phyloP scores from a whole-genome alignment of 805 yeast genomes.

The Candida palmyrensis region DNA sequence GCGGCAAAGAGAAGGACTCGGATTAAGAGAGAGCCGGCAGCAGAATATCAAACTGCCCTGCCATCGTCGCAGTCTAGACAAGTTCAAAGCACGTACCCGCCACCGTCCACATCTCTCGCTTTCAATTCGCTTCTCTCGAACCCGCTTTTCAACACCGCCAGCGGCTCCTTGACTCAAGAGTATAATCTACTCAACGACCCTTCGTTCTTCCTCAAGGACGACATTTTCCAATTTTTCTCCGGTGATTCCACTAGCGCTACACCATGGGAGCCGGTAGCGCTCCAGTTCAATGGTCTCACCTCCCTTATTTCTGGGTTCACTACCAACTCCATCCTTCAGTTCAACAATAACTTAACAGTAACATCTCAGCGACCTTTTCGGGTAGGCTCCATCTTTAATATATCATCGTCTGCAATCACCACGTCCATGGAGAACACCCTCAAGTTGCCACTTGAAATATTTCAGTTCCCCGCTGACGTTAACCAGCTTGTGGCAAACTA shows the following conservation, averaged over 20 bases:
- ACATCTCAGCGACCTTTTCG: constrained; percentile 14
- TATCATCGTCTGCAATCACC: constrained; percentile 10
- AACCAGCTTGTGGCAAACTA: constrained; percentile 12
- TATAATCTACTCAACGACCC: constrained; percentile 10
- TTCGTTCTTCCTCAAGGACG: constrained; percentile 11
- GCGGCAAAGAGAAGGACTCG: too few species aligned
- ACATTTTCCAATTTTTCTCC: constrained; percentile 19
- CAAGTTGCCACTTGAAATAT: constrained; percentile 14
- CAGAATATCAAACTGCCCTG: too few species aligned
- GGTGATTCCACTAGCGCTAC: constrained; percentile 11
- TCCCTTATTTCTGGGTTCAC: constrained; percentile 17
- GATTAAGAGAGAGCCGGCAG: too few species aligned
- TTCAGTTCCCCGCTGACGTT: constrained; percentile 12
- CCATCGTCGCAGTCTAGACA: not conserved
- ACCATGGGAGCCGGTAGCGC: constrained; percentile 13
- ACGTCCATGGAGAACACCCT: constrained; percentile 8
- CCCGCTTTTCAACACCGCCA: constrained; percentile 3
- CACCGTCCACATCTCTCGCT: not conserved
- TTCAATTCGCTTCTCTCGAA: constrained; percentile 2
- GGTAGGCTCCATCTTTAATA: constrained; percentile 20
- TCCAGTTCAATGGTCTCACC: constrained; percentile 17
- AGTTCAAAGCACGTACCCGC: not conserved
- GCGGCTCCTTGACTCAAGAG: constrained; percentile 1
- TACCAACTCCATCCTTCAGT: constrained; percentile 12
- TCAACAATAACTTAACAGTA: constrained; percentile 8